Evolutionary conservation across 2,329 filamentous ascomycete species (phyloP), one percentile per base, ranked within the genome.

Genomic region (Venturia effusa): DNA sequence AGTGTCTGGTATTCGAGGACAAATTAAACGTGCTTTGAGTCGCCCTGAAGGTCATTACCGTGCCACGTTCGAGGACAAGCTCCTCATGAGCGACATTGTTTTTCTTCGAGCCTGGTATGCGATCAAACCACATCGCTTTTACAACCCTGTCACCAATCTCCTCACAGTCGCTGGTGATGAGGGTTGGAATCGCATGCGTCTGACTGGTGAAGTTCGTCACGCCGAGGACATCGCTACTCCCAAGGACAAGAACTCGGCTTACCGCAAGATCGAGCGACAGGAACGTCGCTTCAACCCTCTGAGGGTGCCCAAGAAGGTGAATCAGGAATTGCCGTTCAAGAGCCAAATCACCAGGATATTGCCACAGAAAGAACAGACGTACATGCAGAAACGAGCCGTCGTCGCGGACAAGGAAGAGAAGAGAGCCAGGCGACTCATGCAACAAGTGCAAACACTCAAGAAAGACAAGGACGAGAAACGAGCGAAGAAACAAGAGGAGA

Each of bases 51-150:
- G 94, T 60, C 88, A 93, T 77, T 97, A 95, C 84, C 87, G 95
- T 71, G 94, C 94, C 30, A 97, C 94, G 0, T 99, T 99, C 70
- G 94, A 99, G 76, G 94, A 99, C 83, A 99, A 97, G 80, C 90
- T 99, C 67, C 82, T 99, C 61, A 92, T 96, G 84, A 91, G 87
- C 75, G 94, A 99, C 74, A 95, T 99, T 68, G 89, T 97, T 67
- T 97, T 99, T 80, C 78, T 99, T 45, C 85, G 94, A 60, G 93
- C 94, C 1, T 99, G 95, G 95, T 97, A 95, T 76, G 91, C 94
- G 11, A 87, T 99, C 75, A 92, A 92, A 72, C 94, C 94, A 1
- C 92, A 92, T 75, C 88, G 92, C 65, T 99, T 96, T 83, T 97
- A 97, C 81, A 97, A 97, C 76, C 90, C 92, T 1, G 92, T 95